phyloP scores from a whole-genome alignment of 2,329 filamentous ascomycete species.

The Aspergillus intermedius region DNA sequence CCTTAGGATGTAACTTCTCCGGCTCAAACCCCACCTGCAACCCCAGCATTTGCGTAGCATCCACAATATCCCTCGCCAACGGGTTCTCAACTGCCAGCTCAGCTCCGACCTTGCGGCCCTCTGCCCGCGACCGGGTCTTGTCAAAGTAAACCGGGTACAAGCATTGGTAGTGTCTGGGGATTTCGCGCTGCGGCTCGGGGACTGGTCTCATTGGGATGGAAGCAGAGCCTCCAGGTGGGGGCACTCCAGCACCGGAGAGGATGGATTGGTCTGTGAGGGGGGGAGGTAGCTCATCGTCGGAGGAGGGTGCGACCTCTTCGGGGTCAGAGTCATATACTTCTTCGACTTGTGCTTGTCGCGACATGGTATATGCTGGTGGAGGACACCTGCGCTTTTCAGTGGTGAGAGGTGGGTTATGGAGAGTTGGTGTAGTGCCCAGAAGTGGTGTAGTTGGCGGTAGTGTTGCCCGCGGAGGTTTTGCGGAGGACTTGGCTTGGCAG shows the following conservation, averaged over 20 bases:
- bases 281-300: conserved; percentile 49
- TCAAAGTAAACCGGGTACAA: conserved; percentile 97
- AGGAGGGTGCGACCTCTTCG: conserved; percentile 70
- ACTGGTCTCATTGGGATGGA: conserved; percentile 24
- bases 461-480: too few species aligned
- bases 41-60: conserved; percentile 69
- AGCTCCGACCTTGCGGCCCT: conserved; percentile 72
- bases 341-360: conserved; percentile 75
- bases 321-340: conserved; percentile 90
- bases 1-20: conserved; percentile 86
- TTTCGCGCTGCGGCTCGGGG: conserved; percentile 46
- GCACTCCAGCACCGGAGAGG: conserved; percentile 31
- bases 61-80: conserved; percentile 79
- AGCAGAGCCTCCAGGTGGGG: conserved; percentile 19
- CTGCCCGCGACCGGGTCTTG: conserved; percentile 55
- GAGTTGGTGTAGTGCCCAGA: too few species aligned
- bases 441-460: too few species aligned
- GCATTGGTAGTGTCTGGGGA: conserved; percentile 72
- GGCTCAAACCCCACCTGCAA: conserved; percentile 68
- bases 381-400: too few species aligned
- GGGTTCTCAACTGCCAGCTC: conserved; percentile 74
- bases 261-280: conserved; percentile 23
- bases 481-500: too few species aligned
- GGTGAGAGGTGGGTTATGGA: too few species aligned
- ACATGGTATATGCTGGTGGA: conserved; percentile 50